phyloP scores from a whole-genome alignment of 441 rosid species.

The Pelargonium australe region DNA sequence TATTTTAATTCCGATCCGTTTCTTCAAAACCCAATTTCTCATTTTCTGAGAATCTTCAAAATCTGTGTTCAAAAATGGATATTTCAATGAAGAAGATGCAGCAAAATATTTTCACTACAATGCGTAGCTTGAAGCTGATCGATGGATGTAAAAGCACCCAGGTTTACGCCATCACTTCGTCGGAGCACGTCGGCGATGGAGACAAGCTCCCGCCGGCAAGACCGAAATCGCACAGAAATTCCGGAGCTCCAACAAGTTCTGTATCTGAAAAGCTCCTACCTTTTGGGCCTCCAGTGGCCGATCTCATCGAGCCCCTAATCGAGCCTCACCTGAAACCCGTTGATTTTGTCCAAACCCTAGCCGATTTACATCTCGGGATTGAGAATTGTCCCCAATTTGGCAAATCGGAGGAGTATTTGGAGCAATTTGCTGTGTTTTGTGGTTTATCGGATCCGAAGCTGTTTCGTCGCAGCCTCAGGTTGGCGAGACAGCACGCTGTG shows the following conservation, averaged over 20 bases:
- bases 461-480: conserved; percentile 65
- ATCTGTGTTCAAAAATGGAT: neutral
- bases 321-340: conserved; percentile 58
- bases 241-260: conserved; percentile 19
- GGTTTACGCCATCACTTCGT: conserved; percentile 53
- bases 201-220: conserved; percentile 53
- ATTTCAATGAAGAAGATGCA: conserved; percentile 42
- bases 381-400: conserved; percentile 45
- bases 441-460: conserved; percentile 71
- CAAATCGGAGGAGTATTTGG: conserved; percentile 48
- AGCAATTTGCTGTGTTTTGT: conserved; percentile 64
- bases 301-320: conserved; percentile 68
- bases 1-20: neutral
- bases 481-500: conserved; percentile 62
- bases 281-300: conserved; percentile 59
- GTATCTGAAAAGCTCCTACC: conserved; percentile 49
- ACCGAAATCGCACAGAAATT: conserved; percentile 37
- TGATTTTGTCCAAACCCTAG: conserved; percentile 62
- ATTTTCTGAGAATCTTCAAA: neutral
- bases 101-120: conserved; percentile 60
- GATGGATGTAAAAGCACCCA: conserved; percentile 82
- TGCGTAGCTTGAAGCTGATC: conserved; percentile 72
- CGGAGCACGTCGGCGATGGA: conserved; percentile 30
- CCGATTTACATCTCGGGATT: conserved; percentile 47
- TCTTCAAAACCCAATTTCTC: neutral